These are phyloP conservation scores for Pseudocohnilembus persalinus DNA, from an alignment of 169 alveolate genomes.

Conservation along the genomic window DNA sequence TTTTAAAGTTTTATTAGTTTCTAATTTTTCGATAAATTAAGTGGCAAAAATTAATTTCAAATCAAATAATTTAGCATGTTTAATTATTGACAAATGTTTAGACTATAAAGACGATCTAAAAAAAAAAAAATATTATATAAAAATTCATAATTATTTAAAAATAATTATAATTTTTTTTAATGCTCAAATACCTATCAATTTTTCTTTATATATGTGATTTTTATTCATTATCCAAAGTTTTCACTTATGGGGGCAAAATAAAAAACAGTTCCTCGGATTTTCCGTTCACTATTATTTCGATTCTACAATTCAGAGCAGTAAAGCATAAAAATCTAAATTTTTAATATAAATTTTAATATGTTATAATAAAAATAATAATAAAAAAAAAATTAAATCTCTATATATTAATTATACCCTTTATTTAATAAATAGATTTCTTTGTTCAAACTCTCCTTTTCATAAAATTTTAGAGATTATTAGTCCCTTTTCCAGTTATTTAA, in stretches of 20 bases:
- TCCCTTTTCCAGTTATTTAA: background rate
- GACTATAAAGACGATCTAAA: background rate
- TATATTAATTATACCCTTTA: too few relatives aligned
- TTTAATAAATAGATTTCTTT: too few relatives aligned
- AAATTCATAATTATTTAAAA: too few relatives aligned
- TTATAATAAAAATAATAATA: too few relatives aligned
- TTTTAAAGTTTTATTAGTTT: too few relatives aligned
- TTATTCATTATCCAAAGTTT: background rate
- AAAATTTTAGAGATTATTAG: too few relatives aligned
- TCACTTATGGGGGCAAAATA: background rate
- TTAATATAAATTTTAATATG: too few relatives aligned
- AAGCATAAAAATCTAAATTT: background rate
- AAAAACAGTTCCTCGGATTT: background rate
- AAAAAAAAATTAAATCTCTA: too few relatives aligned
- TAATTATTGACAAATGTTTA: background rate
- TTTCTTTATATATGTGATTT: background rate
- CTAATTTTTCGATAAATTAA: background rate
- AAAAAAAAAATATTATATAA: too few relatives aligned
- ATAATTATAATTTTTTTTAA: too few relatives aligned
- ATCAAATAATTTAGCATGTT: background rate
- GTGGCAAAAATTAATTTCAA: background rate
- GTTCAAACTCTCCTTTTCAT: too few relatives aligned
- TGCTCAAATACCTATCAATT: too few relatives aligned
- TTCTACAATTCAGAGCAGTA: background rate
- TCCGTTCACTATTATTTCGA: background rate